phyloP scores from a whole-genome alignment of 257 asterid genomes.

The Solanum bulbocastanum region DNA sequence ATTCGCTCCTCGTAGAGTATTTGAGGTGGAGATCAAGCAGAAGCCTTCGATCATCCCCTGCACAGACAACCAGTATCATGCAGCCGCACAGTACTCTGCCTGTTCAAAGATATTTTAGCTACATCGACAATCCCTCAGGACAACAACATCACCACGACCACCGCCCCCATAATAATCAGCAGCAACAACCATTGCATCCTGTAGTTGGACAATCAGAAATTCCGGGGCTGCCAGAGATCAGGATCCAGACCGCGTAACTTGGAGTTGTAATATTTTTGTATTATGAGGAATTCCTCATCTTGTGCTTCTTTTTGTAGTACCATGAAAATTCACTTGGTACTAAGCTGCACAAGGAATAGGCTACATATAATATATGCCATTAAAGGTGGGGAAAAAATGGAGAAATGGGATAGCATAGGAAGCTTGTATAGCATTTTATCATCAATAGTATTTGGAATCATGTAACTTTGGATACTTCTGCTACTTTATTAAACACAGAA shows the following conservation, averaged over 20 bases:
- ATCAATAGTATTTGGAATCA: neutral
- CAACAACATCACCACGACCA: neutral
- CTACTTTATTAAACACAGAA: neutral
- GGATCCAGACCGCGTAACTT: constrained; percentile 13
- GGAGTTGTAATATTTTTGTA: neutral
- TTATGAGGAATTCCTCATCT: neutral
- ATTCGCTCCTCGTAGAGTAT: constrained; percentile 83
- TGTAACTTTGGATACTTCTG: neutral
- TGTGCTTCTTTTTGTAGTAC: neutral
- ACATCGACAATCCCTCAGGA: neutral
- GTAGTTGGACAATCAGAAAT: constrained; percentile 11
- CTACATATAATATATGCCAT: neutral
- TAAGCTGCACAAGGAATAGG: neutral
- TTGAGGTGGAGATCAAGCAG: constrained; percentile 79
- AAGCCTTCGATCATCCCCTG: constrained; percentile 21
- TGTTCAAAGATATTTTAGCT: neutral
- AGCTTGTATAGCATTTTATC: neutral
- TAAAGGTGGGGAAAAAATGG: neutral
- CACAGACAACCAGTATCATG: constrained; percentile 1
- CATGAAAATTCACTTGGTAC: neutral
- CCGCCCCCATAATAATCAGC: constrained; percentile 1
- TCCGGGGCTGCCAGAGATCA: constrained; percentile 19
- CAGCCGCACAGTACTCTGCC: neutral
- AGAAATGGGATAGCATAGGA: neutral
- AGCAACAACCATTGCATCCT: constrained; percentile 9